A percentile compares a stretch with the other conserved stretches of the same genome.
Conservation (phyloP, 164 flowering plant species). For the Stephania yunnanensis region DNA sequence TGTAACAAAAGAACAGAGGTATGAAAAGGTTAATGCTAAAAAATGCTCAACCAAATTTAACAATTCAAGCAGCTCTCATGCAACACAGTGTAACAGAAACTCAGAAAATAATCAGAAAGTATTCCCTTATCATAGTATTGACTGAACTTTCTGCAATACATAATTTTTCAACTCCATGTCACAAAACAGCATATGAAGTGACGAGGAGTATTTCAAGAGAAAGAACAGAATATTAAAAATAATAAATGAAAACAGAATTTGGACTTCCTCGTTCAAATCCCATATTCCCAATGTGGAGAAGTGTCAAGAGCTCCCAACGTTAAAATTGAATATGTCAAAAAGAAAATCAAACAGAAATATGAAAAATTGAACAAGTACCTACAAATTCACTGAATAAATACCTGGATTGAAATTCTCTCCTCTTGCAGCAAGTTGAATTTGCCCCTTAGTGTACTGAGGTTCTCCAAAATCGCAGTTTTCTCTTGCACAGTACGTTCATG, state of each 20-base stretch:
- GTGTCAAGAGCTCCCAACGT: not conserved
- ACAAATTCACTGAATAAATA: conserved; percentile 23
- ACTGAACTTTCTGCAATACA: too few relatives aligned
- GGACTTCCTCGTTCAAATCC: not conserved
- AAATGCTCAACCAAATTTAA: not conserved
- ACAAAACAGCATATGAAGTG: too few relatives aligned
- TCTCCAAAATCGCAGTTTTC: conserved; percentile 64
- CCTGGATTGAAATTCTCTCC: conserved; percentile 55
- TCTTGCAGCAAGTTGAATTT: conserved; percentile 52
- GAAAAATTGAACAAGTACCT: not conserved
- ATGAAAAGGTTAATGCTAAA: not conserved
- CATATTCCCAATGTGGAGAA: not conserved
- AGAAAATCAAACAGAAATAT: not conserved
- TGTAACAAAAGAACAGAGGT: conserved; percentile 14
- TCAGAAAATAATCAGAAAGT: not conserved
- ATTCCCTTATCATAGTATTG: too few relatives aligned
- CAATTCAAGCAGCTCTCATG: not conserved
- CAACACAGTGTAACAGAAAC: not conserved
- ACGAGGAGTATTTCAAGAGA: too few relatives aligned
- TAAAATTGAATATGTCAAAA: not conserved
- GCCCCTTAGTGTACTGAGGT: conserved; percentile 61
- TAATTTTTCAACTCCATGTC: too few relatives aligned
- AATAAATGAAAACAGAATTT: not conserved
- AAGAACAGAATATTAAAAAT: too few relatives aligned
- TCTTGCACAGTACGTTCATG: conserved; percentile 72